These are phyloP conservation scores for Pestalotiopsis sp. DNA, from an alignment of 2,329 filamentous ascomycete genomes.

Conservation along the genomic window DNA sequence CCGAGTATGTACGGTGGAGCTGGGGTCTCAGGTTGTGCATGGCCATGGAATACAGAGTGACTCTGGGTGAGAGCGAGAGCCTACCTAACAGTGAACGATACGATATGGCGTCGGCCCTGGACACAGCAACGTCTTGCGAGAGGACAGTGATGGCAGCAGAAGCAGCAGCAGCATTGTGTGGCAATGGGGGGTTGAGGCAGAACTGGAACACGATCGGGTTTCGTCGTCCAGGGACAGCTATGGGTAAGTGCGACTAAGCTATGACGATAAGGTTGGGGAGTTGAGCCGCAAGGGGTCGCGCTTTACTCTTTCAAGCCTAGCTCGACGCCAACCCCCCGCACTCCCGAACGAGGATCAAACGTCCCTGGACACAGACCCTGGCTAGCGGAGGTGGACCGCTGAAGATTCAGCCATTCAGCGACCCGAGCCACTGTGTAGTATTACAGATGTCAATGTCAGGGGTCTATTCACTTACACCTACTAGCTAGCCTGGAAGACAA, in stretches of 20 bases:
- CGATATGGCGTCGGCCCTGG: constrained; percentile 3
- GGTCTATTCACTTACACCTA: too few species aligned
- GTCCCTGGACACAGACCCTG: constrained; percentile 24
- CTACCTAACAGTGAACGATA: background rate
- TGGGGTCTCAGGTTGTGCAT: background rate
- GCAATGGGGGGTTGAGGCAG: constrained; percentile 44
- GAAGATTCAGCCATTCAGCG: too few species aligned
- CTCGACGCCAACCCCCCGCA: constrained; percentile 15
- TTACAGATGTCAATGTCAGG: too few species aligned
- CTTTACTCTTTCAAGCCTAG: constrained; percentile 24
- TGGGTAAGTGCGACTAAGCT: constrained; percentile 18
- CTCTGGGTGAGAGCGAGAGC: background rate
- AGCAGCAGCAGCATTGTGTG: constrained; percentile 25
- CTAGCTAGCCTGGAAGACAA: background rate
- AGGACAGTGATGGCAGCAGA: background rate
- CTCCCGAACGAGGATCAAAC: constrained; percentile 25
- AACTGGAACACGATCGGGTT: constrained; percentile 50
- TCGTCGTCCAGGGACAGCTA: constrained; percentile 35
- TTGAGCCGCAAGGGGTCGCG: constrained; percentile 22
- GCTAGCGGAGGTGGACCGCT: background rate
- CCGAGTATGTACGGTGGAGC: background rate
- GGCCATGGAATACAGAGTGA: background rate
- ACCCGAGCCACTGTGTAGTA: too few species aligned
- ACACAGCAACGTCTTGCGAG: background rate
- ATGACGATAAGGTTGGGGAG: constrained; percentile 28